phyloP scores from a whole-genome alignment of 768 basidiomycete genomes.

The Nidularia pulvinata region DNA sequence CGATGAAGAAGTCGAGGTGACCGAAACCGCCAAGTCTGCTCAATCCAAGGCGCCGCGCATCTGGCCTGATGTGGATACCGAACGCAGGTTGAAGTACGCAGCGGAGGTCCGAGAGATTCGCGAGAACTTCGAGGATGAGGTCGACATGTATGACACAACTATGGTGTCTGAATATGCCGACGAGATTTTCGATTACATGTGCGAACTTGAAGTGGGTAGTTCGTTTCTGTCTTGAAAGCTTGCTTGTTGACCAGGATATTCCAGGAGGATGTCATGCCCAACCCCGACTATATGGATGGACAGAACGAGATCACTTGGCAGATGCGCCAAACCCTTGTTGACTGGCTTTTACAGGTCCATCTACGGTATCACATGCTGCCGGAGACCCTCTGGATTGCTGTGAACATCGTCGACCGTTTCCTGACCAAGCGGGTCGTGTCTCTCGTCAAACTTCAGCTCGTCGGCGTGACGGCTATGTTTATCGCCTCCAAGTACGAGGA shows the following conservation, averaged over 20 bases:
- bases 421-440: constrained; percentile 87
- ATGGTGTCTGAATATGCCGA: constrained; percentile 99
- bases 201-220: constrained; percentile 78
- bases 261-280: constrained; percentile 88
- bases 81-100: constrained; percentile 54
- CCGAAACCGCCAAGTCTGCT: constrained; percentile 14
- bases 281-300: constrained; percentile 89
- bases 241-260: constrained; percentile 12
- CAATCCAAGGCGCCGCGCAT: constrained; percentile 44
- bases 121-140: constrained; percentile 69
- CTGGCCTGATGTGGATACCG: constrained; percentile 78
- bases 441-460: constrained; percentile 90
- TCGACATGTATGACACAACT: constrained; percentile 77
- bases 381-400: constrained; percentile 98
- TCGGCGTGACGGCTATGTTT: constrained; percentile 99
- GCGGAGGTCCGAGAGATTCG: constrained; percentile 69
- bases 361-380: constrained; percentile 98
- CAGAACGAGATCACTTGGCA: constrained; percentile 92
- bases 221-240: not conserved
- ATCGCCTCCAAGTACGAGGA: constrained; percentile 99
- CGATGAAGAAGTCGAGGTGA: constrained; percentile 36
- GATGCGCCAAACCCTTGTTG: constrained; percentile 96
- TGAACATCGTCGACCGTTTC: constrained; percentile 96
- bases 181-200: constrained; percentile 98
- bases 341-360: constrained; percentile 98